Evolutionary conservation across 2,329 filamentous ascomycete genomes (phyloP), one percentile per base, ranked within the genome.

Genomic region (Fusarium sp.): DNA sequence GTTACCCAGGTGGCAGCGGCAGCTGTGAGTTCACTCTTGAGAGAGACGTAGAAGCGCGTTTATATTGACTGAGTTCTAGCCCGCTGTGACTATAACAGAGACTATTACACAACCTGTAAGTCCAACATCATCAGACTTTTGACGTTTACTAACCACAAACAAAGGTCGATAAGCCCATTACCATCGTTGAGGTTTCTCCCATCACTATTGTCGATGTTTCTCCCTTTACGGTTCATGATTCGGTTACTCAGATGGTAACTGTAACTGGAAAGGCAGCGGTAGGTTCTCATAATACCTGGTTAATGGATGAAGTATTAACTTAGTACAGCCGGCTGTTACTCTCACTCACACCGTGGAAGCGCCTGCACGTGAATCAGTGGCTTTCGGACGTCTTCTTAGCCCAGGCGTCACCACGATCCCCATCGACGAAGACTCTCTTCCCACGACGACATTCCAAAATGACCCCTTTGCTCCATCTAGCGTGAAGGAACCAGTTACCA

Each of bases 381-480:
- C 48, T 17, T 24, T 57, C 10, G 63, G 54, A 13, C 18, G 33
- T 31, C 49, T 52, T 13, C 36, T 60, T 3, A 42, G 51, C 46
- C 52, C 48, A n/a, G 78, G 77, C 9, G 77, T 79, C n/a, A 72
- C 72, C 17, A 77, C 73, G 18, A 56, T 79, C 39, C 74, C 77
- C 20, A 74, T 79, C 33, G 52, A 71, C 7, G 40, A 66, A 28
- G 74, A 72, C 28, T 58, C 59, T 3, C 59, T 76, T 44, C 75
- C 77, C 17, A 76, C 53, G n/a, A 79, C 77, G 8, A 79, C 76
- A n/a, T 63, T 74, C 31, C 39, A 36, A 39, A 33, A 20, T 2
- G 66, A 75, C 20, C 74, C 74, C 14, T 50, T 71, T 10, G 57
- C 59, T 7, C 55, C 53, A 18, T 39, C 43, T 20, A 34, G 38